These are phyloP conservation scores for Leonotis leonurus DNA, from an alignment of 257 asterid species.

Conservation along the genomic window DNA sequence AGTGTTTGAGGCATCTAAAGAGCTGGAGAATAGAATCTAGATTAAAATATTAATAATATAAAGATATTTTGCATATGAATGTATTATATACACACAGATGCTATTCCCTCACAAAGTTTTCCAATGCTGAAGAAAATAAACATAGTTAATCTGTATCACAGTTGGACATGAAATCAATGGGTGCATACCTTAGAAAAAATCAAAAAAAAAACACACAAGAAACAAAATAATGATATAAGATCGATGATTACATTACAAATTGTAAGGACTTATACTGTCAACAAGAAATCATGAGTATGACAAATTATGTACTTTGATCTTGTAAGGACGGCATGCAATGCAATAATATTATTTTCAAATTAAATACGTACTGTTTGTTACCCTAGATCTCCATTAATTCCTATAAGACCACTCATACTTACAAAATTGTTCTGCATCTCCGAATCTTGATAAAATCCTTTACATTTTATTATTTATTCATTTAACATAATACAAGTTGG, in stretches of 20 bases:
- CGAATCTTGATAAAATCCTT: not conserved
- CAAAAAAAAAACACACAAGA: no score
- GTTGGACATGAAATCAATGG: not conserved
- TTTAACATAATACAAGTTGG: no score
- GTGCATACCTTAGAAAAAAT: not conserved
- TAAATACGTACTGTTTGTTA: no score
- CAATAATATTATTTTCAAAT: not conserved
- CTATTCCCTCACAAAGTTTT: no score
- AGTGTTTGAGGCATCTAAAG: no score
- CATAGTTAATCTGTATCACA: no score
- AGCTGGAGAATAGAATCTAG: no score
- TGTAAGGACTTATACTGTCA: not conserved
- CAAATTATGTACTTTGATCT: not conserved
- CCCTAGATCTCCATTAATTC: not conserved
- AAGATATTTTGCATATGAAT: no score
- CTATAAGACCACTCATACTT: not conserved
- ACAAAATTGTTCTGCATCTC: not conserved
- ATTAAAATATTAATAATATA: no score
- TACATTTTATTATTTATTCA: no score
- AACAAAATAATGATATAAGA: not conserved
- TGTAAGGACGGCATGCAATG: constrained; percentile 7
- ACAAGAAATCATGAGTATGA: constrained; percentile 4
- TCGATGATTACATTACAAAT: constrained; percentile 5
- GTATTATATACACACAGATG: no score
- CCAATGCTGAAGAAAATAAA: no score